Percentiles rank a stretch among this genome's conserved stretches.
Evolutionary conservation across 2,329 filamentous ascomycete species (phyloP).

Genomic region (Ophiostoma sp.): DNA sequence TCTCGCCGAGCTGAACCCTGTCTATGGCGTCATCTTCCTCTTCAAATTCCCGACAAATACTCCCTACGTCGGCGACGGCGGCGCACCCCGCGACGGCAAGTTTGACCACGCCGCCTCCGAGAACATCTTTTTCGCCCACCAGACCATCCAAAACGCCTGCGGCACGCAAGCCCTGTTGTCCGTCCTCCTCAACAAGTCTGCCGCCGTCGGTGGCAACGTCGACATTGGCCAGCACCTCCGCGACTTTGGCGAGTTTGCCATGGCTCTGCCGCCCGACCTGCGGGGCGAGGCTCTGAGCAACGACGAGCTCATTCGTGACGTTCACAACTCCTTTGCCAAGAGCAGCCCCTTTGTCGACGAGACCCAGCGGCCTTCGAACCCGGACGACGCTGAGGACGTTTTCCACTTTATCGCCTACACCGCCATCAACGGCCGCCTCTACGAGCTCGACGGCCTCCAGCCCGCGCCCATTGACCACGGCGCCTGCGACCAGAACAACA

Average conservation of each 20-base stretch:
- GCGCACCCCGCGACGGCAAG: conserved; percentile 73
- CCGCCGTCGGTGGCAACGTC: conserved; percentile 42
- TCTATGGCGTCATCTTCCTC: conserved; percentile 97
- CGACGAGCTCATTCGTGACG: conserved; percentile 68
- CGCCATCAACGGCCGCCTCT: conserved; percentile 73
- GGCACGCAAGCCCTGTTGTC: conserved; percentile 93
- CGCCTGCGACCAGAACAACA: conserved; percentile 52
- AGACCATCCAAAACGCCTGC: conserved; percentile 98
- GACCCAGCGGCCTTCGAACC: conserved; percentile 68
- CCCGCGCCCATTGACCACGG: conserved; percentile 91
- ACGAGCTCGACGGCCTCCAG: conserved; percentile 94
- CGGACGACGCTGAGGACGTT: conserved; percentile 75
- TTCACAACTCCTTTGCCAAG: conserved; percentile 87
- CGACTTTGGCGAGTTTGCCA: conserved; percentile 86
- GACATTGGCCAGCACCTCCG: conserved; percentile 70
- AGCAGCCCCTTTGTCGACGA: conserved; percentile 92
- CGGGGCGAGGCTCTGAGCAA: conserved; percentile 62
- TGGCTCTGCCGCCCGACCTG: conserved; percentile 74
- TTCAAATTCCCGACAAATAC: conserved; percentile 88
- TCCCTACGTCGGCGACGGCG: conserved; percentile 58
- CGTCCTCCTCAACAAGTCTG: conserved; percentile 77
- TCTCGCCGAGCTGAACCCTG: conserved; percentile 68
- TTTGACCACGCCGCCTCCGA: conserved; percentile 77
- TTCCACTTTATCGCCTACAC: conserved; percentile 99
- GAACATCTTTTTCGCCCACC: conserved; percentile 86